A percentile compares a stretch with the other conserved stretches of the same genome.
These are phyloP conservation scores for Guillardia theta DNA, from an alignment of 78 protist species.

Conservation along the genomic window DNA sequence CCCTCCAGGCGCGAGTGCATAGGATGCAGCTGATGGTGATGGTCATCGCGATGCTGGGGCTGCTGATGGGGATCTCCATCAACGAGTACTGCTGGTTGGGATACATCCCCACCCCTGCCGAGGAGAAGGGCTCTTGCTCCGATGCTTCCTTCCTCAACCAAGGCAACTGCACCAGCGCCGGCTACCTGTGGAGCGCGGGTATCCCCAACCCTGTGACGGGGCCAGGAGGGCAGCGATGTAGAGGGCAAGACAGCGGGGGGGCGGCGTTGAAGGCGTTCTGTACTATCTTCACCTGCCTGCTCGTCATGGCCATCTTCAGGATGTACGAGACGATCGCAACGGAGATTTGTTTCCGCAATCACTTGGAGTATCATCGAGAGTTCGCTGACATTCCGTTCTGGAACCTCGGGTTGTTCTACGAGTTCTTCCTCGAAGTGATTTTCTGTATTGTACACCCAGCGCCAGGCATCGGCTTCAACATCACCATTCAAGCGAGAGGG, in stretches of 20 bases:
- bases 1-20: background rate
- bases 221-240: background rate
- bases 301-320: background rate
- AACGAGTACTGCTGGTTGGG: background rate
- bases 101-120: background rate
- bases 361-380: background rate
- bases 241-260: background rate
- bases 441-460: background rate
- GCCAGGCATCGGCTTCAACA: background rate
- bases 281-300: background rate
- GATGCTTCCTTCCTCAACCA: background rate
- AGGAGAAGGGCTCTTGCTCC: background rate
- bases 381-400: background rate
- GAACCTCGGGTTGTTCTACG: background rate
- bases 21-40: background rate
- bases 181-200: background rate
- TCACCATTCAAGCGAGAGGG: background rate
- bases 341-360: background rate
- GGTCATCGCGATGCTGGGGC: slow-evolving; percentile 1
- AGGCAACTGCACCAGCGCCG: background rate
- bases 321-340: background rate
- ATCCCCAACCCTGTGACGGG: background rate
- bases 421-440: background rate
- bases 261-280: background rate
- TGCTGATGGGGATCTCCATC: background rate